These are phyloP conservation scores for Wickerhamomyces sp. DNA, from an alignment of 1,139 yeast species.

Conservation along the genomic window DNA sequence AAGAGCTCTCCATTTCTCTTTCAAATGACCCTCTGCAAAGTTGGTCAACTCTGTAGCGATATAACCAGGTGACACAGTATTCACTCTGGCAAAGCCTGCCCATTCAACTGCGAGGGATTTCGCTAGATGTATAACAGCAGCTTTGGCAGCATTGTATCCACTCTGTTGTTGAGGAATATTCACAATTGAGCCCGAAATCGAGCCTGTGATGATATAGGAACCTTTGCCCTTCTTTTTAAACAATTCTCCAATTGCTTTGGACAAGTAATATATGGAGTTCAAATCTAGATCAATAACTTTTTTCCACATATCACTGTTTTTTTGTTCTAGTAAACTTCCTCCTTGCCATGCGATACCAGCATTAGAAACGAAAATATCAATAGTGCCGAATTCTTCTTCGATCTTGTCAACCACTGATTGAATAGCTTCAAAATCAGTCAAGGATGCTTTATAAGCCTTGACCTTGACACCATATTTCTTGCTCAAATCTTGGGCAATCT, in stretches of 20 bases:
- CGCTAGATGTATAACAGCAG: constrained; percentile 75
- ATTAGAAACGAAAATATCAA: constrained; percentile 84
- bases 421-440: constrained; percentile 57
- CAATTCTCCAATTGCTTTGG: constrained; percentile 64
- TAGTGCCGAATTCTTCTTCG: constrained; percentile 66
- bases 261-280: constrained; percentile 73
- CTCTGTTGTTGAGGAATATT: constrained; percentile 88
- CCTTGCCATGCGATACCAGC: constrained; percentile 89
- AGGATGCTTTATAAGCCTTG: constrained; percentile 69
- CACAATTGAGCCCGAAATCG: constrained; percentile 88
- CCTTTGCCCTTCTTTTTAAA: constrained; percentile 73
- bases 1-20: constrained; percentile 60
- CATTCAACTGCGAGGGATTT: constrained; percentile 86
- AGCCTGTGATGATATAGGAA: constrained; percentile 77
- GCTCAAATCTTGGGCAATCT: constrained; percentile 52
- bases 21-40: constrained; percentile 48
- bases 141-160: constrained; percentile 89
- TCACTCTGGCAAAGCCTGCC: constrained; percentile 86
- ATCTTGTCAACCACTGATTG: constrained; percentile 53
- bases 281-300: constrained; percentile 67
- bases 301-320: constrained; percentile 58
- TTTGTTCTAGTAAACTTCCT: constrained; percentile 61
- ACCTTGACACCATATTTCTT: constrained; percentile 61
- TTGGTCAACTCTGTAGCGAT: constrained; percentile 68
- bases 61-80: constrained; percentile 85